These are phyloP conservation scores for Litsea cubeba DNA, from an alignment of 164 flowering plant species.

Conservation along the genomic window DNA sequence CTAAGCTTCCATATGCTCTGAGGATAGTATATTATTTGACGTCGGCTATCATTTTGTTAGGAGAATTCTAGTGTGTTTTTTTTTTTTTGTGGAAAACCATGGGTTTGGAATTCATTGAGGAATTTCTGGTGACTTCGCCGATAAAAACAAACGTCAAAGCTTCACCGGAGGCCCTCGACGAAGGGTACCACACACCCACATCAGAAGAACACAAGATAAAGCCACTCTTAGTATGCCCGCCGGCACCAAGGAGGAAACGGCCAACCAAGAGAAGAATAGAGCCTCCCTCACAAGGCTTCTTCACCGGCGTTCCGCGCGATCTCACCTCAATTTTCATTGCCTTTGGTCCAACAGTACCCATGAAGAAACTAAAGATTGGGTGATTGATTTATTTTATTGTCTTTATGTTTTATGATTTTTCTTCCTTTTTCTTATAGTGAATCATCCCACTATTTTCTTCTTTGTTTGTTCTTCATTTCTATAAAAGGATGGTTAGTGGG, in stretches of 20 bases:
- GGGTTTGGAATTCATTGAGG: not conserved
- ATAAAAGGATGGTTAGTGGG: not conserved
- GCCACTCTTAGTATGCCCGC: conserved; percentile 1
- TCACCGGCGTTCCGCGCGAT: not conserved
- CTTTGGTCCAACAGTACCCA: not conserved
- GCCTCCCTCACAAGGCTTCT: conserved; percentile 3
- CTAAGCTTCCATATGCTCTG: not conserved
- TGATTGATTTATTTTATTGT: not conserved
- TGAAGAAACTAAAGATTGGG: conserved; percentile 1
- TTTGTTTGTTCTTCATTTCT: not conserved
- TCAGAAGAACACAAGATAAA: conserved; percentile 4
- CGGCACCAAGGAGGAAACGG: not conserved
- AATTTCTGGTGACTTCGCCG: not conserved
- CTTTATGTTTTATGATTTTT: not conserved
- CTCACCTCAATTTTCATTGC: not conserved
- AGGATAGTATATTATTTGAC: not conserved
- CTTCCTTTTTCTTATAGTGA: not conserved
- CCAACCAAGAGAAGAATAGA: not conserved
- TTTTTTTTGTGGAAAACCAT: not conserved
- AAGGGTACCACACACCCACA: conserved; percentile 5
- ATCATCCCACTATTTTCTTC: not conserved
- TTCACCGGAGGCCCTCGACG: not conserved
- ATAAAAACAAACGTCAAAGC: not conserved
- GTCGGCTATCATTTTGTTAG: not conserved
- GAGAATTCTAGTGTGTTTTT: not conserved